Evolutionary conservation across 202 grass and related monocot species (phyloP).

Genomic region (Miscanthus sacchariflorus): DNA sequence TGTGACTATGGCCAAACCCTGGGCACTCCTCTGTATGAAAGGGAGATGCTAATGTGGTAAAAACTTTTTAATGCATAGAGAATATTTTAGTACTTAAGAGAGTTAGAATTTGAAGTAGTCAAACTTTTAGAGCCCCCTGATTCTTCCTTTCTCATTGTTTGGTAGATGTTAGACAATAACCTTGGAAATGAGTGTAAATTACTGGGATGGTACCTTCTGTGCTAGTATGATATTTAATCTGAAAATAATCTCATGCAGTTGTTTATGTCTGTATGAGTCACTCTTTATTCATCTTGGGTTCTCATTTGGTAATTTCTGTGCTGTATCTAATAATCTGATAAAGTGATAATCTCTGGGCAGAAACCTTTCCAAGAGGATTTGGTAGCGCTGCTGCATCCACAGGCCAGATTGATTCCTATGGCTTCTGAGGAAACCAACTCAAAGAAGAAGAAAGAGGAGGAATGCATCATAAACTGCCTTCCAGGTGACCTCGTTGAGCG

Average conservation of each 20-base stretch:
- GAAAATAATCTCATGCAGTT: not conserved
- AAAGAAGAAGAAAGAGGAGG: not conserved
- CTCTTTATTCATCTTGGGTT: not conserved
- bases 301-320: not conserved
- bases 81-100: not conserved
- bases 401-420: slow-evolving; percentile 2
- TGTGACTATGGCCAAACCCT: no score
- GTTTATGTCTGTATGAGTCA: not conserved
- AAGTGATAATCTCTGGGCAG: not conserved
- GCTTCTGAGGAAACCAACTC: slow-evolving; percentile 9
- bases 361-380: not conserved
- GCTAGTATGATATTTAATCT: not conserved
- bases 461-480: slow-evolving; percentile 25
- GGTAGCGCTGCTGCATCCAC: not conserved
- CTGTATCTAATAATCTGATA: not conserved
- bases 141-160: slow-evolving; percentile 10
- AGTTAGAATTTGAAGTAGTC: slow-evolving; percentile 10
- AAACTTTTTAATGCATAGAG: not conserved
- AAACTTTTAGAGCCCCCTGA: not conserved
- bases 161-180: not conserved
- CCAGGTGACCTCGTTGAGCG: slow-evolving; percentile 8
- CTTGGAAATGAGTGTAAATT: not conserved
- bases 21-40: not conserved
- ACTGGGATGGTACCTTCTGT: not conserved
- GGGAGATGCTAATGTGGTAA: not conserved